Conservation (phyloP, 352 stramenopile genomes). For the Globisporangium abappressorium region DNA sequence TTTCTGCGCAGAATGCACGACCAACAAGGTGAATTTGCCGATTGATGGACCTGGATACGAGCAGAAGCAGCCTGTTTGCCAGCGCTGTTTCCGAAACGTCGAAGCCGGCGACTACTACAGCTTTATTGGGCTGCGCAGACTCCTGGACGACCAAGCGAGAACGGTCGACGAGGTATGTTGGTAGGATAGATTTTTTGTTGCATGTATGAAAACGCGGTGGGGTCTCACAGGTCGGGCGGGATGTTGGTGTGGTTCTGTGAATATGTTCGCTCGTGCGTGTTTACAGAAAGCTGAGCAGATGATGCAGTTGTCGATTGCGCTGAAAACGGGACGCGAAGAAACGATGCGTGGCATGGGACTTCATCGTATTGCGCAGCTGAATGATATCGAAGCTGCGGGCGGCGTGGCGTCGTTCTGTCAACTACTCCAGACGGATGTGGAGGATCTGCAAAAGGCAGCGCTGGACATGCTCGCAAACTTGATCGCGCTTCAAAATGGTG, state of each 20-base stretch:
- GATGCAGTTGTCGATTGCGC: slow-evolving; percentile 49
- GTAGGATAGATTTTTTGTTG: background rate
- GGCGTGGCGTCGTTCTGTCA: slow-evolving; percentile 72
- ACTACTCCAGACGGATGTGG: slow-evolving; percentile 48
- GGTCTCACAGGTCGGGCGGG: background rate
- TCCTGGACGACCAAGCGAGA: slow-evolving; percentile 43
- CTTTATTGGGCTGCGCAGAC: slow-evolving; percentile 63
- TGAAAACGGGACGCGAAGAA: slow-evolving; percentile 62
- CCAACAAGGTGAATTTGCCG: slow-evolving; percentile 62
- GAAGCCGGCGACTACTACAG: slow-evolving; percentile 64
- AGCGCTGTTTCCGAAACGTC: slow-evolving; percentile 73
- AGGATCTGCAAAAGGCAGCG: slow-evolving; percentile 49
- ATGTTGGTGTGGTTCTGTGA: background rate
- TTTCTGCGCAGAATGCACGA: slow-evolving; percentile 74
- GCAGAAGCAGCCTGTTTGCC: slow-evolving; percentile 71
- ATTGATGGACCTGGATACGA: slow-evolving; percentile 58
- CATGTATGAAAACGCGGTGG: background rate
- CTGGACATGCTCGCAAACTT: slow-evolving; percentile 79
- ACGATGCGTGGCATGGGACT: slow-evolving; percentile 60
- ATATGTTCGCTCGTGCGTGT: background rate
- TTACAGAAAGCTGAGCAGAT: slow-evolving; percentile 66
- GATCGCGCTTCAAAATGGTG: slow-evolving; percentile 70
- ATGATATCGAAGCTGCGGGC: slow-evolving; percentile 80
- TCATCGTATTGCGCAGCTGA: slow-evolving; percentile 76
- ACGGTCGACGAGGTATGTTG: slow-evolving; percentile 36